A percentile compares a stretch with the other conserved stretches of the same genome.
phyloP scores from a whole-genome alignment of 106 monocot species.

The Dioscorea zingiberensis region DNA sequence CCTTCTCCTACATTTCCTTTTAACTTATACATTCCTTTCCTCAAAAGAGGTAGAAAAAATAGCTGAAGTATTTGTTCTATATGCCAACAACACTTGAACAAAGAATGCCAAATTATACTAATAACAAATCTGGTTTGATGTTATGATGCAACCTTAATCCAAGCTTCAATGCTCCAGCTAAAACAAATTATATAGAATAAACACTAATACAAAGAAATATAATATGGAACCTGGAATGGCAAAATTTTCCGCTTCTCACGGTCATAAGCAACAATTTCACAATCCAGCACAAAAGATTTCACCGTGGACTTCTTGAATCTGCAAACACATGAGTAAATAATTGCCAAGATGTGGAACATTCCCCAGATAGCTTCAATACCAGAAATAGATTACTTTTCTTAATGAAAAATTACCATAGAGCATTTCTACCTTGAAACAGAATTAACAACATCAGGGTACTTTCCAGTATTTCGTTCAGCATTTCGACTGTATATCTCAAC shows the following conservation, averaged over 20 bases:
- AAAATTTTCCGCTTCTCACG: slow-evolving; percentile 81
- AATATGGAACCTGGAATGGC: slow-evolving; percentile 77
- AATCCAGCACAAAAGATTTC: slow-evolving; percentile 93
- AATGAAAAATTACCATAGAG: background rate
- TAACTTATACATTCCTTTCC: no score
- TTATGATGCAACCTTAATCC: no score
- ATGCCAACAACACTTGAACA: no score
- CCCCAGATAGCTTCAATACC: background rate
- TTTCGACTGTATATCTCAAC: slow-evolving; percentile 98
- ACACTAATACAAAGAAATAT: background rate
- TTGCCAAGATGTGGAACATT: no score
- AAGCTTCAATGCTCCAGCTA: no score
- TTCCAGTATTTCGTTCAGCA: slow-evolving; percentile 95
- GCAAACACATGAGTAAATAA: slow-evolving; percentile 14
- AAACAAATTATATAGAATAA: no score
- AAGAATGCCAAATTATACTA: no score
- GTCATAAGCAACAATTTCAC: slow-evolving; percentile 97
- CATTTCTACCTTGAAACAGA: slow-evolving; percentile 60
- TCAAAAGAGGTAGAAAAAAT: no score
- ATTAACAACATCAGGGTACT: slow-evolving; percentile 92
- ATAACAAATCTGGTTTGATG: no score
- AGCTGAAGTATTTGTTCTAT: no score
- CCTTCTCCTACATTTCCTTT: no score
- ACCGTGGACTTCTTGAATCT: slow-evolving; percentile 76
- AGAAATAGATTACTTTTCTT: background rate